A percentile compares a stretch with the other conserved stretches of the same genome.
These are phyloP conservation scores for Benincasa hispida DNA, from an alignment of 306 rosid genomes.

Conservation along the genomic window DNA sequence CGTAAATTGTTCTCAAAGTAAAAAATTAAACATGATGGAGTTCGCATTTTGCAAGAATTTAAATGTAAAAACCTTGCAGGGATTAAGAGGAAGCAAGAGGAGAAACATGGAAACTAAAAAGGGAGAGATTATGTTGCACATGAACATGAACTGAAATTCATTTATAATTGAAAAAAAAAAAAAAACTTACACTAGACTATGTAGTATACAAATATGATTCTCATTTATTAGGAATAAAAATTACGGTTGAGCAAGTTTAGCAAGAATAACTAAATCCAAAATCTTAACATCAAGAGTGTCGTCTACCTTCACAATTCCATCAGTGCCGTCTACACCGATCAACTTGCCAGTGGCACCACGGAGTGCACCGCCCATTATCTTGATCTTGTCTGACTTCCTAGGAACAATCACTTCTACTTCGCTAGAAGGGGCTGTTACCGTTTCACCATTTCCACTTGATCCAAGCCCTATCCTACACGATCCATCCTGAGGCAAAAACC, in stretches of 20 bases:
- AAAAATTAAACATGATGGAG: neutral
- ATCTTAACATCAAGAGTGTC: conserved; percentile 90
- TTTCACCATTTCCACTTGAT: conserved; percentile 64
- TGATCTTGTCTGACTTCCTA: conserved; percentile 66
- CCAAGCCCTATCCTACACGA: conserved; percentile 66
- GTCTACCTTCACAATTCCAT: conserved; percentile 92
- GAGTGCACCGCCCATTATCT: conserved; percentile 74
- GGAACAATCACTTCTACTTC: conserved; percentile 84
- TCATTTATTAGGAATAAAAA: neutral
- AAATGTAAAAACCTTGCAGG: neutral
- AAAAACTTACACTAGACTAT: neutral
- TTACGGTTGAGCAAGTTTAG: conserved; percentile 50
- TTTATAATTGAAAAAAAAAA: neutral
- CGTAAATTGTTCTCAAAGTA: neutral
- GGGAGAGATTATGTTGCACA: neutral
- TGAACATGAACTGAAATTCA: neutral
- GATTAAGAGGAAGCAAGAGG: neutral
- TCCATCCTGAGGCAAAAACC: conserved; percentile 67
- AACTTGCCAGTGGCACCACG: conserved; percentile 94
- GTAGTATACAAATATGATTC: neutral
- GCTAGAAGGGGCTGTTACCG: conserved; percentile 37
- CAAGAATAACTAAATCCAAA: conserved; percentile 68
- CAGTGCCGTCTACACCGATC: conserved; percentile 95
- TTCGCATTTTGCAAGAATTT: neutral
- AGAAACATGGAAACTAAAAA: neutral